Conservation (phyloP, 2,329 filamentous ascomycete species). For the Cladosporium austrohemisphaericum region DNA sequence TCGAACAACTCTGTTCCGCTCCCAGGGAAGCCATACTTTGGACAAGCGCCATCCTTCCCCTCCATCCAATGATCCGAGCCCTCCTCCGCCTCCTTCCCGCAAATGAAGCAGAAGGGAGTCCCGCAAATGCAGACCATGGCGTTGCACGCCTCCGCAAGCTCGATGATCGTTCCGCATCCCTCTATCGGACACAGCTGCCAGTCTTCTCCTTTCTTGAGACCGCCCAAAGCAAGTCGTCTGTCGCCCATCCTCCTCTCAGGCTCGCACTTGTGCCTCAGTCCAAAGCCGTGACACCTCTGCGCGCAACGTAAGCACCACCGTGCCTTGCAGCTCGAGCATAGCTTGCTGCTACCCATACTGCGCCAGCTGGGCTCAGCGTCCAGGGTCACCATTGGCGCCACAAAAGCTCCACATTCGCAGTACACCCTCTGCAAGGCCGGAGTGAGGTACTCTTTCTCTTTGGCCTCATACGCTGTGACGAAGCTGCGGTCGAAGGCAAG, state of each 20-base stretch:
- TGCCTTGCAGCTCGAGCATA: neutral
- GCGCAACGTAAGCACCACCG: neutral
- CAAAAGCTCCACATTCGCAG: neutral
- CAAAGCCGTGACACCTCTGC: neutral
- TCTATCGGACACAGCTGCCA: neutral
- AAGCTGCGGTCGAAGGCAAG: neutral
- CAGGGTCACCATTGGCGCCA: neutral
- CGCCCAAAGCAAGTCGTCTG: neutral
- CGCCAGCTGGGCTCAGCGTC: neutral
- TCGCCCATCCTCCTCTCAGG: neutral
- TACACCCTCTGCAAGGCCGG: neutral
- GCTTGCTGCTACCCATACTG: neutral
- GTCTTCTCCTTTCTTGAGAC: neutral
- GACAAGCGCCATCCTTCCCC: neutral
- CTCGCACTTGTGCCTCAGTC: neutral
- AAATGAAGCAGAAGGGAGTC: slow-evolving; percentile 9
- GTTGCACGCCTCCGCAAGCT: slow-evolving; percentile 3
- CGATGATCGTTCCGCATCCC: neutral
- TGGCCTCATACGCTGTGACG: neutral
- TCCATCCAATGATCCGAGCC: neutral
- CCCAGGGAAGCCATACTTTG: neutral
- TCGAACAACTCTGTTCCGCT: neutral
- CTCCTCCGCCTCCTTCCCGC: slow-evolving; percentile 1
- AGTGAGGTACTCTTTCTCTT: neutral
- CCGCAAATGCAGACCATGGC: neutral